Base-by-base conservation (phyloP, 2,329 filamentous ascomycete genomes). In the Pyricularia pennisetigena region DNA sequence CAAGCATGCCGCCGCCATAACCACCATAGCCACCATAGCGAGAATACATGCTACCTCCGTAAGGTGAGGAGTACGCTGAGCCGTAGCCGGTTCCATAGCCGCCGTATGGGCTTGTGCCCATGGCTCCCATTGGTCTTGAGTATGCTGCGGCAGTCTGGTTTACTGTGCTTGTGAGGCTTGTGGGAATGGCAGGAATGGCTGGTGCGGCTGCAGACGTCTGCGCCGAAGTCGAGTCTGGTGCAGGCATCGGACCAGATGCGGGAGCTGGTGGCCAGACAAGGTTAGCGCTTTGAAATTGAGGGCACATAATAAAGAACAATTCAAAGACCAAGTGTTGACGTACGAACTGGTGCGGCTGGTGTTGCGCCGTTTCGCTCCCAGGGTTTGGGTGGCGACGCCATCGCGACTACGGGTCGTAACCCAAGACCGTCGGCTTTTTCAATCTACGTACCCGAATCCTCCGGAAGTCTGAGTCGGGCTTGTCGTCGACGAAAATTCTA, bases 331-430 rank as follows among this genome's bases (percentile, higher is more conserved):
- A 5, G 23, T 2, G n/a, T 14, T 14, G 57, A 24, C 63, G 54
- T 69, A 61, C 68, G 29, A 67, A 64, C 7, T 29, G 59, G 64
- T 67, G 68, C 68, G 59, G 69, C 64, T 23, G 70, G 61, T 66
- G 83, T 83, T 70, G 87, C 86, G 79, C 90, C 90, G 72, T 89
- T 86, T 78, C 90, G 87, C 82, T 99, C 95, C 95, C 95, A 99
- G 64, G 95, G 95, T 81, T 99, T 99, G 68, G 95, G 95, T 76
- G 95, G 95, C 79, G 94, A 97, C 71, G 86, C 86, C 84, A 88
- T 88, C 71, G 69, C 57, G 57, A 61, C 23, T 61, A n/a, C 23
- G 57, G 57, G 23, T 61, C 23, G n/a, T 24, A 61, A 9, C 23
- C 8, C 24, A 28, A 28, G 57, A 61, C n/a, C 57, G 57, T 24